Base-by-base conservation (phyloP, 1,284 basidiomycete species). In the Boletellus sp. region DNA sequence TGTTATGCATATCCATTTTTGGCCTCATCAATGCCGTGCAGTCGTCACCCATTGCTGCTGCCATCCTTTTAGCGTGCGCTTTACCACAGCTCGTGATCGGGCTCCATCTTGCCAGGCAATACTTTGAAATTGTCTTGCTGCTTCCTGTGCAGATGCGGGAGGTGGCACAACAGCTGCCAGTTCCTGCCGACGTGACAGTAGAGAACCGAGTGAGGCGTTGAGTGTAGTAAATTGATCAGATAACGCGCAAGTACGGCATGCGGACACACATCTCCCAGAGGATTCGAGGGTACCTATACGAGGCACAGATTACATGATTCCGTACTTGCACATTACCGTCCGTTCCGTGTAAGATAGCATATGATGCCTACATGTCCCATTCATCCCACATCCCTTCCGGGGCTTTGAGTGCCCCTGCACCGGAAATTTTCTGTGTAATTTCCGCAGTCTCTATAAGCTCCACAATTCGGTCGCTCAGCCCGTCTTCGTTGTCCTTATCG, bases 401-500 rank as follows among this genome's bases (percentile, higher is more conserved):
- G 37, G 57, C 45, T 43, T 69, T 64, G 35, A 60, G 60, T 19
- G 64, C 33, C n/a, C 68, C 59, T 11, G 62, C 57, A 35, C 68
- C 58, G 45, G 74, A 67, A 19, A 72, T 63, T 28, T 51, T 58
- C 12, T 71, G 57, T 37, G 66, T 64, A 40, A 84, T 71, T 57
- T 83, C 83, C 32, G 74, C 64, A 8, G 89, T 91, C 70, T 88
- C 81, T 55, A 85, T 68, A 54, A 91, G 68, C 67, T 91, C 85
- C 3, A 85, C 70, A 44, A 91, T 71, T 61, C 75, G 79, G 56
- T 89, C 83, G 52, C 77, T 80, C 51, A 73, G 62, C 1, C 81
- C 82, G 8, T 73, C 72, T 51, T 74, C 72, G 51, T 82, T 79
- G 47, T 82, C 77, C 55, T 75, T 76, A 39, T 65, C 63, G 4